Evolutionary conservation across 31 red algal species (phyloP), one percentile per base, ranked within the genome.

Genomic region (Asparagopsis taxiformis): DNA sequence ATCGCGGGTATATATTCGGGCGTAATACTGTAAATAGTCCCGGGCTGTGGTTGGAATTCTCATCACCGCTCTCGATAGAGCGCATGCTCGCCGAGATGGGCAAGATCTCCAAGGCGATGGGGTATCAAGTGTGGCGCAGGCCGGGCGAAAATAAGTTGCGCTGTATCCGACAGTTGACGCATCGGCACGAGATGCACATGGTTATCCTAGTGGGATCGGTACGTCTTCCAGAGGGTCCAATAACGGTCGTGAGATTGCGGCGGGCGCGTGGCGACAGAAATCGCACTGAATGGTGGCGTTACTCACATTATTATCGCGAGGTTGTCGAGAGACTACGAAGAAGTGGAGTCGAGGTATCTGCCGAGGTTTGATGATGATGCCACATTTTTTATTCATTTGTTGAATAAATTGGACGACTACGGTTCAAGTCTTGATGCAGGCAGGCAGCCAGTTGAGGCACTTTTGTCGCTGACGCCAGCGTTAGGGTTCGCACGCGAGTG

Each of bases 131-230:
- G 3, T 60, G 53, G 77, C 43, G 77, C 5, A 51, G 77, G 7
- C 60, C 77, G 7, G 65, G 77, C 24, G 77, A 81, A 29, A 81
- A 81, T 48, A 81, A 81, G 77, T 50, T 81, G 31, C 46, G 77
- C 2, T 81, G 77, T 30, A 55, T 81, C 6, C 44, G 77, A 0
- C 8, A 21, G 2, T 20, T 81, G 25, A 68, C 55, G 2, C 28
- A 69, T 31, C 21, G 60, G 16, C 64, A 69, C 31, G 62, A 81
- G 19, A 81, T 81, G 77, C 77, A 81, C 32, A 51, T 70, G 23
- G 63, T 81, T 1, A 38, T 81, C 28, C 26, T 81, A 0, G 77
- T 81, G 2, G 62, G 63, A 0, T 62, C 60, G 19, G 30, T 81
- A 8, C 57, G 62, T 2, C 11, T 81, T 26, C 77, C 77, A 19